These are phyloP conservation scores for Musa itinerans DNA, from an alignment of 176 grass and related monocot species.

Conservation along the genomic window DNA sequence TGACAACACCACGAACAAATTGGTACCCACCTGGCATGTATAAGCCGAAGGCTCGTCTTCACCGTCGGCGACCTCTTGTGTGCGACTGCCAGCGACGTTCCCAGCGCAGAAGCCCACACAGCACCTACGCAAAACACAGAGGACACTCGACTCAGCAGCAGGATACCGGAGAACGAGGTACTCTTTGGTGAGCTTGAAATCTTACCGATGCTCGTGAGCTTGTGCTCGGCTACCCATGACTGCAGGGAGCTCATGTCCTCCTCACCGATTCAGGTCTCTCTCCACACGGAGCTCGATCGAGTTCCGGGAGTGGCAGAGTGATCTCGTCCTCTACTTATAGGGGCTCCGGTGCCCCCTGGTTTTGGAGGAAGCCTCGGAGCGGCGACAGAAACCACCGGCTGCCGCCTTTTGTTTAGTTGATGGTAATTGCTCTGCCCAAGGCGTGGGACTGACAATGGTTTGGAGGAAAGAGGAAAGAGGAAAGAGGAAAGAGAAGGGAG, in stretches of 20 bases:
- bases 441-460: not conserved
- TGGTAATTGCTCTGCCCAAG: not conserved
- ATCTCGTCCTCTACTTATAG: not conserved
- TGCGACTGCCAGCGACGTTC: constrained; percentile 49
- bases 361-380: not conserved
- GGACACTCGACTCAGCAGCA: too few relatives aligned
- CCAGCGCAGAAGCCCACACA: constrained; percentile 50
- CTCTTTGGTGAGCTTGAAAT: too few relatives aligned
- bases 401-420: not conserved
- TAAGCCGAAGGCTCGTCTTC: constrained; percentile 50
- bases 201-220: constrained; percentile 35
- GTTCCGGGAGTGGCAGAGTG: not conserved
- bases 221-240: constrained; percentile 69
- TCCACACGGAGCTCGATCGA: too few relatives aligned
- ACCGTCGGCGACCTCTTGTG: constrained; percentile 22
- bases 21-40: constrained; percentile 41
- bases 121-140: constrained; percentile 10
- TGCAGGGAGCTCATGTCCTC: constrained; percentile 38
- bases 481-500: not conserved
- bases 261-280: too few relatives aligned
- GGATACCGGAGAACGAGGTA: too few relatives aligned
- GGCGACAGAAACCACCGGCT: not conserved
- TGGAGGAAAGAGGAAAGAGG: not conserved
- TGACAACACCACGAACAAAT: too few relatives aligned
- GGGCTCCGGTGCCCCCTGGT: not conserved